Evolutionary conservation across 192 early-diverging fungal genomes (phyloP), one percentile per base, ranked within the genome.

Genomic region (Coemansia sp.): DNA sequence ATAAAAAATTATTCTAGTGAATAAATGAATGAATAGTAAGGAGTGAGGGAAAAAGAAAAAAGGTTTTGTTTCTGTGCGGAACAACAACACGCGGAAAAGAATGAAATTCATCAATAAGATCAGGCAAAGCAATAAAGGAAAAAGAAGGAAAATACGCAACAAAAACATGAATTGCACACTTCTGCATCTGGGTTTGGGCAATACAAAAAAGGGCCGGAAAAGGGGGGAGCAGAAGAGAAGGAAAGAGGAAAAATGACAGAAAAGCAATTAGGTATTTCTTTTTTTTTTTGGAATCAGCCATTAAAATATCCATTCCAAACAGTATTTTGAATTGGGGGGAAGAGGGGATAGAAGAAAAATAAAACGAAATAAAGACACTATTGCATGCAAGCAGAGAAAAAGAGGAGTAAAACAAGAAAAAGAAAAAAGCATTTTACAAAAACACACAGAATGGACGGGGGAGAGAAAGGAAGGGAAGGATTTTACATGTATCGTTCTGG

Each of bases 121-220:
- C 43, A 45, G 43, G 43, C 43, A 45, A 32, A 45, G 43, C 43
- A 45, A 45, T 45, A 45, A 45, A 45, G 32, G 32, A 32, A 45
- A 45, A 15, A 45, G 43, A 45, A 15, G 43, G 15, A 12, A 54
- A 22, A 32, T 32, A 32, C 32, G 32, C 32, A 54, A 54, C 51
- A 54, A 19, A 54, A 54, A 54, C 51, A 54, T 26, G 51, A 54
- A 54, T 54, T 54, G 21, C 51, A 32, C 32, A 54, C 19, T 22
- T 26, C 22, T 54, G 51, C 51, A 54, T 54, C 51, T 9, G 51
- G 21, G 6, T 54, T 32, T 26, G 51, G 19, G 12, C 51, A 54
- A 12, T 54, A 9, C 6, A 54, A 54, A 54, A 11, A 49, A 18
- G 8, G 16, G 47, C 16, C n/a, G 51, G 51, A 8, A 26, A 54